Evolutionary conservation across 140 eudicot genomes (phyloP).

Genomic region (Bidens hawaiensis): DNA sequence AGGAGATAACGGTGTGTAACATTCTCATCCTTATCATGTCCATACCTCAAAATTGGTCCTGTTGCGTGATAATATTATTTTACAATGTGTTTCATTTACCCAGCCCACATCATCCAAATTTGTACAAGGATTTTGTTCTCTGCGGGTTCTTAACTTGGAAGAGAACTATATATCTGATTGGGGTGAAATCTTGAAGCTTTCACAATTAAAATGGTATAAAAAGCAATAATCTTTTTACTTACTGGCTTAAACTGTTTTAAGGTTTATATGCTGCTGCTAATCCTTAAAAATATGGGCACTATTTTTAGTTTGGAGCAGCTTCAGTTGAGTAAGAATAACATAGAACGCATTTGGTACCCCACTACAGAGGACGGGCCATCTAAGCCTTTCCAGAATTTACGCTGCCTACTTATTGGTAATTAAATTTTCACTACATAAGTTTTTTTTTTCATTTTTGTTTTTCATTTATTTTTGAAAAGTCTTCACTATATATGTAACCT

Average conservation of each 20-base stretch:
- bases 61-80: constrained; percentile 9
- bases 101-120: constrained; percentile 57
- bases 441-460: no score
- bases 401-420: constrained; percentile 76
- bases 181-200: constrained; percentile 81
- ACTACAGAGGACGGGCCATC: constrained; percentile 24
- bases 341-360: constrained; percentile 57
- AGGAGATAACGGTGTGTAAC: constrained; percentile 54
- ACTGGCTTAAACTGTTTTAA: background rate
- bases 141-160: constrained; percentile 78
- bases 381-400: constrained; percentile 59
- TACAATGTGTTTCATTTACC: constrained; percentile 9
- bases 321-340: constrained; percentile 66
- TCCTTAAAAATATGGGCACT: constrained; percentile 12
- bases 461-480: no score
- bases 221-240: constrained; percentile 15
- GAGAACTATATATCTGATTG: constrained; percentile 68
- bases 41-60: no score
- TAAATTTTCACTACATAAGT: background rate
- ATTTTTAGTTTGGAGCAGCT: constrained; percentile 81
- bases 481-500: background rate
- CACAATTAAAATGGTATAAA: constrained; percentile 61
- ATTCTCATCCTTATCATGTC: constrained; percentile 6
- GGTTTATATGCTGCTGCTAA: constrained; percentile 4
- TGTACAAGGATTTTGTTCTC: constrained; percentile 73